Percentiles rank a stretch among this genome's conserved stretches.
These are phyloP conservation scores for Aphanomyces astaci DNA, from an alignment of 352 stramenopile genomes.

Conservation along the genomic window DNA sequence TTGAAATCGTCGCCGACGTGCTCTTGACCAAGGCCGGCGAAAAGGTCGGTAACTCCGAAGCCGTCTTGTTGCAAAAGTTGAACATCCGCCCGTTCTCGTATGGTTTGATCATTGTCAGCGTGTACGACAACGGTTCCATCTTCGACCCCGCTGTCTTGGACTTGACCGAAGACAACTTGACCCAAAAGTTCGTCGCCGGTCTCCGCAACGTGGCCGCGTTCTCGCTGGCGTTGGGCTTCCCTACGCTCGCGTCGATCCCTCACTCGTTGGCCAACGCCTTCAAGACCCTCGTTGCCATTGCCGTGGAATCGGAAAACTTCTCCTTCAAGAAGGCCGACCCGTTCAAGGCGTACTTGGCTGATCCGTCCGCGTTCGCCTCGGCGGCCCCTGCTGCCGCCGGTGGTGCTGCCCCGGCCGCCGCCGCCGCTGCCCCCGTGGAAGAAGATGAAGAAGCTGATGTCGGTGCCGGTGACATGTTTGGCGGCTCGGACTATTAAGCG, in stretches of 20 bases:
- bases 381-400: slow-evolving; percentile 74
- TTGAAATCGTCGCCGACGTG: slow-evolving; percentile 98
- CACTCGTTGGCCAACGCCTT: slow-evolving; percentile 99
- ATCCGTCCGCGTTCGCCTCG: slow-evolving; percentile 91
- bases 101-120: slow-evolving; percentile 92
- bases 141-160: slow-evolving; percentile 98
- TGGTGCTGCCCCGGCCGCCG: slow-evolving; percentile 49
- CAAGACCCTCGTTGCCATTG: slow-evolving; percentile 95
- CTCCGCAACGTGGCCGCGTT: slow-evolving; percentile 92
- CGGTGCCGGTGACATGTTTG: slow-evolving; percentile 64
- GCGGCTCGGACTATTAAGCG: slow-evolving; percentile 67
- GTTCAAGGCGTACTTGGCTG: slow-evolving; percentile 94
- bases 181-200: slow-evolving; percentile 92
- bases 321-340: slow-evolving; percentile 96
- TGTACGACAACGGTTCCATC: slow-evolving; percentile 99
- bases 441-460: slow-evolving; percentile 66
- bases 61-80: slow-evolving; percentile 97
- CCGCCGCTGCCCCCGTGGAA: slow-evolving; percentile 50
- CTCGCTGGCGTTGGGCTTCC: slow-evolving; percentile 93
- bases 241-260: slow-evolving; percentile 95
- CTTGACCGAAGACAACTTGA: slow-evolving; percentile 96
- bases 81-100: slow-evolving; percentile 99
- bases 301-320: slow-evolving; percentile 93
- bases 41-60: slow-evolving; percentile 98
- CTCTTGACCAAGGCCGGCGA: slow-evolving; percentile 92